Evolutionary conservation across 148 eudicot species (phyloP).

Genomic region (Euryodendron excelsum): DNA sequence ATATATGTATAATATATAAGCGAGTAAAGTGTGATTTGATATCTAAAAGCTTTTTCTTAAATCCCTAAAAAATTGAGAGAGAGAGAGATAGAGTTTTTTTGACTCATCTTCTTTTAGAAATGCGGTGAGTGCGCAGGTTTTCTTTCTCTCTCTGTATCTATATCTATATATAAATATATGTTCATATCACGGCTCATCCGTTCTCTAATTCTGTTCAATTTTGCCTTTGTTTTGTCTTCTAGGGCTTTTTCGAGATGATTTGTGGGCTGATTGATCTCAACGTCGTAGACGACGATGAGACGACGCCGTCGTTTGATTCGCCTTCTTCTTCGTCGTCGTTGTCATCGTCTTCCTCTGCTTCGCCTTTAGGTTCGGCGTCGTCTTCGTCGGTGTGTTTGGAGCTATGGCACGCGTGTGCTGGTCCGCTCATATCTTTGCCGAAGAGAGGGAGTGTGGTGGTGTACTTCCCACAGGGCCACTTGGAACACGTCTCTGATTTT

Average conservation of each 20-base stretch:
- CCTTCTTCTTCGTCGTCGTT: constrained; percentile 17
- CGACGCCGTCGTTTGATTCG: constrained; percentile 24
- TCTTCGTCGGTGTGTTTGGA: constrained; percentile 74
- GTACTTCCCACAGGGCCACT: constrained; percentile 89
- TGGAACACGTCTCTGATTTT: constrained; percentile 52
- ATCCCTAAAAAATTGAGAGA: too few species aligned
- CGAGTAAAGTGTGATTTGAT: too few species aligned
- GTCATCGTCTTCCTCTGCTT: constrained; percentile 2
- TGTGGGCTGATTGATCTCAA: constrained; percentile 83
- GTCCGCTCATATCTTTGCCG: constrained; percentile 73
- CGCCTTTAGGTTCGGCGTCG: too few species aligned
- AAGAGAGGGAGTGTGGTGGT: constrained; percentile 77
- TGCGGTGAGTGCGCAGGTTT: too few species aligned
- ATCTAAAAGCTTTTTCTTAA: too few species aligned
- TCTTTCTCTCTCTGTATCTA: neutral
- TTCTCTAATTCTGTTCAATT: neutral
- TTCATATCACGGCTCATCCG: too few species aligned
- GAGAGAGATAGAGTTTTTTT: too few species aligned
- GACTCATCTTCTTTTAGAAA: too few species aligned
- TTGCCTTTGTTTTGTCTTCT: neutral
- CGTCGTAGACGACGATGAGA: constrained; percentile 59
- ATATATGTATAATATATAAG: too few species aligned
- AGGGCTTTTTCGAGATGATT: constrained; percentile 37
- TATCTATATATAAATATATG: constrained; percentile 9
- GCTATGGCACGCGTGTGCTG: constrained; percentile 99